Percentiles rank a stretch among this genome's conserved stretches.
phyloP scores from a whole-genome alignment of 2,329 filamentous ascomycete species.

The Nemania sp. region DNA sequence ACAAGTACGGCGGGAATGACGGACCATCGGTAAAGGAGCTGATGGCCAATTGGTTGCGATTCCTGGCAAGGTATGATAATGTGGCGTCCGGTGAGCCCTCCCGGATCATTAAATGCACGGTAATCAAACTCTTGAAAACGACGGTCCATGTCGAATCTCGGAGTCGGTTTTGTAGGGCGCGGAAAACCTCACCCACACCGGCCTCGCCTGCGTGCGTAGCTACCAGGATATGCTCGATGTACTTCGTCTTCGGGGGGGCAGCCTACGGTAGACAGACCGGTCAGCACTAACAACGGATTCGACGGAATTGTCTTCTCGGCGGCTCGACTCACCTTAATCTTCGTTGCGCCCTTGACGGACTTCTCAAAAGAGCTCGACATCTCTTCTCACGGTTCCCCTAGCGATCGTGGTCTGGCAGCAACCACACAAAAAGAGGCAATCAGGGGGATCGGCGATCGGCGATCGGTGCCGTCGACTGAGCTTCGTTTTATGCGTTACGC shows the following conservation, averaged over 20 bases:
- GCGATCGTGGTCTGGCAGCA: conserved; percentile 1
- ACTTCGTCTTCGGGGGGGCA: conserved; percentile 97
- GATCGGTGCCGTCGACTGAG: conserved; percentile 18
- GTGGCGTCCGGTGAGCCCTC: conserved; percentile 93
- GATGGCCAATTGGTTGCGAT: conserved; percentile 85
- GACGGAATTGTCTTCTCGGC: conserved; percentile 1
- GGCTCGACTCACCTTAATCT: conserved; percentile 81
- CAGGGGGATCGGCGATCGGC: conserved; percentile 29
- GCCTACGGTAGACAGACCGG: conserved; percentile 65
- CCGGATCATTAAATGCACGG: conserved; percentile 96
- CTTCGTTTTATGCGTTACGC: conserved; percentile 20
- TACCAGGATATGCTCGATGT: conserved; percentile 97
- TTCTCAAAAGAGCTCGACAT: conserved; percentile 97
- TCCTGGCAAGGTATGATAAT: conserved; percentile 83
- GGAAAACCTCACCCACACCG: conserved; percentile 95
- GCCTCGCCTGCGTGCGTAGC: conserved; percentile 95
- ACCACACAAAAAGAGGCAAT: conserved; percentile 14
- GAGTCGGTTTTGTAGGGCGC: conserved; percentile 86
- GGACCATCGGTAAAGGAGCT: conserved; percentile 92
- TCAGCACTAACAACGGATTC: conserved; percentile 34
- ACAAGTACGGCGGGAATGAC: conserved; percentile 50
- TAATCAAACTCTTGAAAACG: conserved; percentile 96
- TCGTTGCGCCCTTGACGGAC: conserved; percentile 98
- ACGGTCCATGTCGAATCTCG: conserved; percentile 99
- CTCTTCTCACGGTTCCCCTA: conserved; percentile 25